Conservation (phyloP, 208 protist genomes). For the Angomonas deanei region DNA sequence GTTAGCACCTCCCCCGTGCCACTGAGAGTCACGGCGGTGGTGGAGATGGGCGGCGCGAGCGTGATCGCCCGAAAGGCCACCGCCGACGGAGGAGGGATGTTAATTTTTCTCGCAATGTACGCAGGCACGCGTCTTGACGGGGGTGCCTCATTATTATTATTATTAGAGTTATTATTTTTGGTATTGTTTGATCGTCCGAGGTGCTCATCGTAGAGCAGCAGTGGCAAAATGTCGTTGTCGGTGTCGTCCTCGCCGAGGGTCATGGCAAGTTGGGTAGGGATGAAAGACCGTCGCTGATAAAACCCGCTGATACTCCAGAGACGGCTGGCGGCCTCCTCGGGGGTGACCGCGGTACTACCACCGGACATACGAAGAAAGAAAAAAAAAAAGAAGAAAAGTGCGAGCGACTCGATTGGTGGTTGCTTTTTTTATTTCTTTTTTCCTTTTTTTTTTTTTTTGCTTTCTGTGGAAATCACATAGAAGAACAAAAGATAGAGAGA, state of each 20-base stretch:
- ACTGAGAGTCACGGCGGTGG: too few relatives aligned
- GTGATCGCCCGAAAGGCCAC: constrained; percentile 50
- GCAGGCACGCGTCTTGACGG: constrained; percentile 30
- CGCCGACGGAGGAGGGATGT: constrained; percentile 31
- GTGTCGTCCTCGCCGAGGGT: too few relatives aligned
- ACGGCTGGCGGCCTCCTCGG: too few relatives aligned
- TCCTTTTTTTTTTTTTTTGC: not conserved
- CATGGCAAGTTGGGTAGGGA: too few relatives aligned
- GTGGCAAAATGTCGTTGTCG: constrained; percentile 9
- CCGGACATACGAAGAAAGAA: too few relatives aligned
- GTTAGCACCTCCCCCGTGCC: too few relatives aligned
- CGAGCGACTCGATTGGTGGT: not conserved
- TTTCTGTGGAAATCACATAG: too few relatives aligned
- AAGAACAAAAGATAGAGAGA: too few relatives aligned
- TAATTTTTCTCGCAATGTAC: constrained; percentile 42
- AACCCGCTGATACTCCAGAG: too few relatives aligned
- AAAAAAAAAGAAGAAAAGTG: not conserved
- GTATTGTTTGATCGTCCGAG: not conserved
- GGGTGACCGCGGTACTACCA: too few relatives aligned
- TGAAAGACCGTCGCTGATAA: too few relatives aligned
- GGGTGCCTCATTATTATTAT: constrained; percentile 7
- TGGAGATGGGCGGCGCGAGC: constrained; percentile 18
- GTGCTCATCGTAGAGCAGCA: constrained; percentile 31
- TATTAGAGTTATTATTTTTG: constrained; percentile 1
- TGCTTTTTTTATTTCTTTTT: not conserved